Evolutionary conservation across 805 yeast species (phyloP).

Genomic region (Isabelozyma pseudorhagii): DNA sequence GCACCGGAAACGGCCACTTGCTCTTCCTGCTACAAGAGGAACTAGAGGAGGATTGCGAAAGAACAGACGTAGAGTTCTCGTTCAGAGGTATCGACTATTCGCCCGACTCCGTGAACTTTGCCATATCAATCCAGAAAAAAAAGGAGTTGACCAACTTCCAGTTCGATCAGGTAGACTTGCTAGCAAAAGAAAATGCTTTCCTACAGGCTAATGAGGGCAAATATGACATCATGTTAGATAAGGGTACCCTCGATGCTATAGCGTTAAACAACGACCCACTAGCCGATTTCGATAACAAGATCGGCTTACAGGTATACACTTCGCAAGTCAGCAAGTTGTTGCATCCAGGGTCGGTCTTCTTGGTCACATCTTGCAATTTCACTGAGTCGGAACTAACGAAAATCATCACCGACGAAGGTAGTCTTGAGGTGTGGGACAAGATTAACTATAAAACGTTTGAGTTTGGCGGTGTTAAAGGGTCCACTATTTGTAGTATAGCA

Average conservation of each 20-base stretch:
- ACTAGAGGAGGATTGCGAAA: constrained; percentile 49
- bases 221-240: constrained; percentile 81
- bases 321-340: constrained; percentile 55
- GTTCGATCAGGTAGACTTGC: constrained; percentile 71
- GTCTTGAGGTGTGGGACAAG: constrained; percentile 57
- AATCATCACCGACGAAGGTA: constrained; percentile 45
- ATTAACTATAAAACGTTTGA: constrained; percentile 78
- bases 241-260: constrained; percentile 96
- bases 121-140: constrained; percentile 51
- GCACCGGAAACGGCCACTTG: constrained; percentile 95
- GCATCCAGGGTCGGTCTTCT: constrained; percentile 52
- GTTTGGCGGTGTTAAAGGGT: constrained; percentile 88
- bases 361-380: constrained; percentile 91
- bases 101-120: constrained; percentile 73
- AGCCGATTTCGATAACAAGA: constrained; percentile 42
- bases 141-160: constrained; percentile 37
- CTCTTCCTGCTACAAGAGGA: constrained; percentile 67
- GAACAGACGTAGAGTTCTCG: constrained; percentile 26
- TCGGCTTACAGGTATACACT: constrained; percentile 61
- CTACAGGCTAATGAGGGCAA: constrained; percentile 29
- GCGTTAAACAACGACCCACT: constrained; percentile 66
- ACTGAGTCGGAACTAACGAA: constrained; percentile 71
- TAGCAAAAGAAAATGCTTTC: constrained; percentile 38
- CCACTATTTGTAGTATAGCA: constrained; percentile 84
- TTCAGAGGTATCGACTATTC: constrained; percentile 82